A percentile compares a stretch with the other conserved stretches of the same genome.
Conservation (phyloP, 495 filamentous ascomycete species). For the Trichoderma asperelloides region DNA sequence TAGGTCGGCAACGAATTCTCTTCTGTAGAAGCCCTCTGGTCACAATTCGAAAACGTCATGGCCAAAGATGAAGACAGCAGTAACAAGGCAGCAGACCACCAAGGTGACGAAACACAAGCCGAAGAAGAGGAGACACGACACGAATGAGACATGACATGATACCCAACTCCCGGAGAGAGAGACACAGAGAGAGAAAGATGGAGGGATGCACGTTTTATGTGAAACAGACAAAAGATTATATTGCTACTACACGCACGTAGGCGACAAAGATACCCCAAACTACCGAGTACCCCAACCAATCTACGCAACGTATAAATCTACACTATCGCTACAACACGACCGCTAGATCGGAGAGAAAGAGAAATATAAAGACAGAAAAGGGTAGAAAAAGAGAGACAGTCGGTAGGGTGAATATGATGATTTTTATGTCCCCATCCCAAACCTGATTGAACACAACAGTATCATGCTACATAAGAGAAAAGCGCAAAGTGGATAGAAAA, state of each 20-base stretch:
- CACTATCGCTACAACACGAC: conserved; percentile 9
- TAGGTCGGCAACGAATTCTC: conserved; percentile 94
- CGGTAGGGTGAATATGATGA: conserved; percentile 13
- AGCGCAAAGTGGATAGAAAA: conserved; percentile 15
- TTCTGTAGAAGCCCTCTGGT: conserved; percentile 95
- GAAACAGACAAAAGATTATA: neutral
- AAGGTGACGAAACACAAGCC: conserved; percentile 17
- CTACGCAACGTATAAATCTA: conserved; percentile 13
- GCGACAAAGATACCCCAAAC: neutral
- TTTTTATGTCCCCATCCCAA: conserved; percentile 26
- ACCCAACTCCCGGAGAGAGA: neutral
- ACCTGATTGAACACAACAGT: conserved; percentile 20
- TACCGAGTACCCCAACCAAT: neutral
- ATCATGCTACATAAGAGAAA: conserved; percentile 21
- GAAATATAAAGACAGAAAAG: neutral
- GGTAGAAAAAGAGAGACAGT: neutral
- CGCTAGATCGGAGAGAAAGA: neutral
- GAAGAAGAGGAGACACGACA: conserved; percentile 18
- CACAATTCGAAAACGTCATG: conserved; percentile 95
- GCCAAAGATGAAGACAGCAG: conserved; percentile 54
- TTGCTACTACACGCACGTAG: neutral
- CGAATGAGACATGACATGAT: conserved; percentile 9
- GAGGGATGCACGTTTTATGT: neutral
- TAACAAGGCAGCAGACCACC: conserved; percentile 28
- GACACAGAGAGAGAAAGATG: neutral